Evolutionary conservation across 2,329 filamentous ascomycete species (phyloP).

Genomic region (Colletotrichum noveboracense): DNA sequence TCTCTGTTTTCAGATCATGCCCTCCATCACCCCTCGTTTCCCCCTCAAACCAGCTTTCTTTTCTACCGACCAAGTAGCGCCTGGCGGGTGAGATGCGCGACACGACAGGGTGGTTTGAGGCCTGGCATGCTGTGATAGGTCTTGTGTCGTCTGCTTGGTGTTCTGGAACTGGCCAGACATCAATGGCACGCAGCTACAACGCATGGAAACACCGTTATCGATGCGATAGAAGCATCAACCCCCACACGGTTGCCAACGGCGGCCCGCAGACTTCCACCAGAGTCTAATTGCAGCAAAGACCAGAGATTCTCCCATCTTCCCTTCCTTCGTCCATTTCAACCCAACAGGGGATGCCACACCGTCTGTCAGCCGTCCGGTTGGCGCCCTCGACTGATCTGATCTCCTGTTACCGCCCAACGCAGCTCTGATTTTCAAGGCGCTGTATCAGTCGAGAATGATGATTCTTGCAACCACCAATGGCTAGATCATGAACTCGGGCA

Average conservation of each 20-base stretch:
- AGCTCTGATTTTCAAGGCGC: background rate
- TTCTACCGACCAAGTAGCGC: background rate
- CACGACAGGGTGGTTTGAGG: background rate
- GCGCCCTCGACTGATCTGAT: constrained; percentile 1
- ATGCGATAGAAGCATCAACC: background rate
- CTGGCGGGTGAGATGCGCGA: background rate
- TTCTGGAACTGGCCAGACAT: constrained; percentile 16
- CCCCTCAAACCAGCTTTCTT: background rate
- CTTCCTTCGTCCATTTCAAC: background rate
- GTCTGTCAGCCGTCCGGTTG: background rate
- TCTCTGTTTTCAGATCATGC: background rate
- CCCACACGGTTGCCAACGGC: background rate
- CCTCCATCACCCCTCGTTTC: background rate
- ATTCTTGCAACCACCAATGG: background rate
- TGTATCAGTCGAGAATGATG: constrained; percentile 12
- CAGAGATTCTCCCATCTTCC: background rate
- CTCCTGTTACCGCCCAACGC: background rate
- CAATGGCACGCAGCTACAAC: background rate
- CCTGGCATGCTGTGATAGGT: background rate
- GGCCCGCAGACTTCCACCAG: background rate
- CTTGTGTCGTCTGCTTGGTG: background rate
- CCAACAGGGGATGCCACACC: background rate
- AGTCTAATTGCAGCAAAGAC: background rate
- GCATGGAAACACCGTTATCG: background rate
- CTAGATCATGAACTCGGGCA: background rate